Conservation (phyloP, 805 yeast species). For the Torulaspora quercuum region DNA sequence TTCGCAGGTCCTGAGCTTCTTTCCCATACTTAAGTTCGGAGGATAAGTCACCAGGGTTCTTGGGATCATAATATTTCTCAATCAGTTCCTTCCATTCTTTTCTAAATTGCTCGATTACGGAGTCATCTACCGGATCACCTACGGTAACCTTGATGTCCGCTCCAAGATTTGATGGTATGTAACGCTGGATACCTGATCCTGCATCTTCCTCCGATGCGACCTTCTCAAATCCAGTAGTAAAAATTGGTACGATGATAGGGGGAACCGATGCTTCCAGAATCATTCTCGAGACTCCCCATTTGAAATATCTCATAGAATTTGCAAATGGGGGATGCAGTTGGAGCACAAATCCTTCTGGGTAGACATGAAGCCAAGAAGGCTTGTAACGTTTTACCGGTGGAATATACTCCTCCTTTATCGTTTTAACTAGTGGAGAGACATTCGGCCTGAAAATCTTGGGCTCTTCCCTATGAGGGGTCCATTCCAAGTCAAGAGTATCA, state of each 20-base stretch:
- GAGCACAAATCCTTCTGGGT: conserved; percentile 92
- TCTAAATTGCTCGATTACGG: conserved; percentile 56
- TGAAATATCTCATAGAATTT: conserved; percentile 89
- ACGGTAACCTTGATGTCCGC: conserved; percentile 64
- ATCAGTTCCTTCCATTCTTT: conserved; percentile 66
- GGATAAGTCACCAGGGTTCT: conserved; percentile 55
- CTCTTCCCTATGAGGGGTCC: conserved; percentile 29
- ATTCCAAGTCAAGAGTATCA: conserved; percentile 49
- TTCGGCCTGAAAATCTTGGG: neutral
- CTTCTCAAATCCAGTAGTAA: conserved; percentile 79
- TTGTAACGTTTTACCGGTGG: conserved; percentile 59
- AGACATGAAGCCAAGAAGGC: conserved; percentile 89
- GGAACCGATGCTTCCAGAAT: conserved; percentile 77
- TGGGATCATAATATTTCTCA: conserved; percentile 48
- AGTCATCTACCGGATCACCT: conserved; percentile 68
- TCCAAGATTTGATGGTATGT: conserved; percentile 61
- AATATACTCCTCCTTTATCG: conserved; percentile 34
- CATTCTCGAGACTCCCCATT: conserved; percentile 90
- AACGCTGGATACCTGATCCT: conserved; percentile 51
- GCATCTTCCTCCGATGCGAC: conserved; percentile 73
- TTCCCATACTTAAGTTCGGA: conserved; percentile 59
- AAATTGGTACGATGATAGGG: conserved; percentile 86
- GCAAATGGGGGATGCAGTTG: conserved; percentile 75
- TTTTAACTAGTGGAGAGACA: conserved; percentile 7
- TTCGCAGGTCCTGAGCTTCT: conserved; percentile 63